Conservation (phyloP, 108 stramenopile genomes). For the Pelagomonas calceolata region DNA sequence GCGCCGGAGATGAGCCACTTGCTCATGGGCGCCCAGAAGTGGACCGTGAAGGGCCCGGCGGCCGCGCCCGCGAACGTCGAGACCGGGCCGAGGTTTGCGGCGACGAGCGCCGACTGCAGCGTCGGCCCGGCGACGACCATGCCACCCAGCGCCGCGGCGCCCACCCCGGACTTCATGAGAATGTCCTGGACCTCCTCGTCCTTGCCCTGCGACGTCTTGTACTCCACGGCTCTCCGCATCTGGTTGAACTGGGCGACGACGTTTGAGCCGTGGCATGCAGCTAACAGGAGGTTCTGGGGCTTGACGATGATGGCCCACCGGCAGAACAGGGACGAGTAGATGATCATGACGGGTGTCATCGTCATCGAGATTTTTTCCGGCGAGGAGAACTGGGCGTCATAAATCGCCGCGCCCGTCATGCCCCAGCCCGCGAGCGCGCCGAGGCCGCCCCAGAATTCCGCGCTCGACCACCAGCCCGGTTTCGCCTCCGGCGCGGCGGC, state of each 20-base stretch:
- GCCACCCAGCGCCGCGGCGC: slow-evolving; percentile 47
- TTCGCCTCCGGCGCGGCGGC: background rate
- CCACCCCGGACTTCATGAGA: slow-evolving; percentile 45
- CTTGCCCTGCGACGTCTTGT: slow-evolving; percentile 52
- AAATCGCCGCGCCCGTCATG: slow-evolving; percentile 71
- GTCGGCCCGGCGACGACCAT: slow-evolving; percentile 49
- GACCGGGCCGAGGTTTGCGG: slow-evolving; percentile 48
- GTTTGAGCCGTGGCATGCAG: slow-evolving; percentile 62
- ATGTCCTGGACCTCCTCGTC: slow-evolving; percentile 55
- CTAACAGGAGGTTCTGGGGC: slow-evolving; percentile 59
- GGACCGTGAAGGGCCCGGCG: slow-evolving; percentile 46
- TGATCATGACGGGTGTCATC: slow-evolving; percentile 74
- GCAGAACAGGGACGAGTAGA: slow-evolving; percentile 65
- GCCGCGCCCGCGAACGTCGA: slow-evolving; percentile 56
- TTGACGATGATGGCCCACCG: slow-evolving; percentile 66
- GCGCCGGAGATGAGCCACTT: slow-evolving; percentile 76
- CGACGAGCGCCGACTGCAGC: slow-evolving; percentile 34
- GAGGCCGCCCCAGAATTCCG: slow-evolving; percentile 61
- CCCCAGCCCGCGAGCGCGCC: slow-evolving; percentile 78
- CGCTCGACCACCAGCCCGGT: slow-evolving; percentile 42
- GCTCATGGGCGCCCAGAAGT: slow-evolving; percentile 74
- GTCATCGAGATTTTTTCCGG: slow-evolving; percentile 68
- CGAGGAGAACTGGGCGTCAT: slow-evolving; percentile 57
- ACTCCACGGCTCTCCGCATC: slow-evolving; percentile 56
- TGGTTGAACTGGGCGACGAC: slow-evolving; percentile 67